These are phyloP conservation scores for Cyathus olla DNA, from an alignment of 1,284 basidiomycete genomes.

Conservation along the genomic window DNA sequence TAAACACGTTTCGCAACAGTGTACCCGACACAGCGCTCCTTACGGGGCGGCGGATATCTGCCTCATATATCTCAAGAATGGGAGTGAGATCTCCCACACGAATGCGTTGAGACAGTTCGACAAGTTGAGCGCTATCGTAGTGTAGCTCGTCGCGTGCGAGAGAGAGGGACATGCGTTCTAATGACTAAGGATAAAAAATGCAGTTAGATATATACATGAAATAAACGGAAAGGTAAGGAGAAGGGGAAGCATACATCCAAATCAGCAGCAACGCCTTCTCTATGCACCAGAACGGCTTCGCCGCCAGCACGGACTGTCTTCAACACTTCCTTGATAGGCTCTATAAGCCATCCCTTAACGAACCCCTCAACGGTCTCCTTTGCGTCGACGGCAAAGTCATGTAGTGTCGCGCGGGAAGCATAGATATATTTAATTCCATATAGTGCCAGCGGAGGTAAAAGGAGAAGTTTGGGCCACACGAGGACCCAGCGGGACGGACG, in stretches of 20 bases:
- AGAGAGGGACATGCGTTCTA: conserved; percentile 93
- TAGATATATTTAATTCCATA: conserved; percentile 61
- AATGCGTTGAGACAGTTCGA: conserved; percentile 74
- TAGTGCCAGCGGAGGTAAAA: conserved; percentile 72
- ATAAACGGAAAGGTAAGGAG: conserved; percentile 2
- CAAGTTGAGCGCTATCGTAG: conserved; percentile 72
- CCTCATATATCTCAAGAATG: conserved; percentile 91
- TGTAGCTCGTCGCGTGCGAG: conserved; percentile 86
- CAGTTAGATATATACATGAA: background rate
- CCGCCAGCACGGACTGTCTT: conserved; percentile 87
- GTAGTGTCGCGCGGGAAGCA: conserved; percentile 60
- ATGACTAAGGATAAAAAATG: conserved; percentile 74
- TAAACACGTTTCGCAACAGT: conserved; percentile 87
- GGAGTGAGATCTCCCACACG: conserved; percentile 89
- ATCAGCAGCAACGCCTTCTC: conserved; percentile 85
- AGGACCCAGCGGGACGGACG: conserved; percentile 70
- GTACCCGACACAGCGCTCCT: conserved; percentile 87
- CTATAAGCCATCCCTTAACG: conserved; percentile 87
- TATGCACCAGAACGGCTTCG: conserved; percentile 79
- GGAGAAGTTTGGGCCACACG: conserved; percentile 75
- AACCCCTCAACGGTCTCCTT: conserved; percentile 83
- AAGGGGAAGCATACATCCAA: conserved; percentile 65
- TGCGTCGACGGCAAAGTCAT: conserved; percentile 69
- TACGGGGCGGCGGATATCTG: conserved; percentile 90
- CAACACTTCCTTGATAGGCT: conserved; percentile 87